These are phyloP conservation scores for Phytopythium ostracodes DNA, from an alignment of 352 stramenopile genomes.

Conservation along the genomic window DNA sequence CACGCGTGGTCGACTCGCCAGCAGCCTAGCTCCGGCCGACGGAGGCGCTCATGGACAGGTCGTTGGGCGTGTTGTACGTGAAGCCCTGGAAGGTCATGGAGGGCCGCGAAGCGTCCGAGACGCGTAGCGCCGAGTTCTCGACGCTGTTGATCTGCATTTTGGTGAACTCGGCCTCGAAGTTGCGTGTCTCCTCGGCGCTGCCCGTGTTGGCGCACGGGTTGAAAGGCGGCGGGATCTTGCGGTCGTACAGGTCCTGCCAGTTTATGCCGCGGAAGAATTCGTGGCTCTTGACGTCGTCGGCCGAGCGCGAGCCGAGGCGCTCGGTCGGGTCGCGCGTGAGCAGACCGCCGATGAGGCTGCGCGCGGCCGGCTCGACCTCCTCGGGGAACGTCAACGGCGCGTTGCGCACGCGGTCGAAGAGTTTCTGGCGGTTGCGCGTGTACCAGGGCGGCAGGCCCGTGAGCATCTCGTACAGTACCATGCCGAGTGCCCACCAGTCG, in stretches of 20 bases:
- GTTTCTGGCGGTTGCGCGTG: conserved; percentile 90
- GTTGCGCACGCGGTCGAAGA: conserved; percentile 89
- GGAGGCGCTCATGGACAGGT: conserved; percentile 72
- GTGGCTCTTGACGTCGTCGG: conserved; percentile 84
- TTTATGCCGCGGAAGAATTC: conserved; percentile 80
- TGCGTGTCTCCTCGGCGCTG: conserved; percentile 77
- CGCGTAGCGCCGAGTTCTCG: conserved; percentile 61
- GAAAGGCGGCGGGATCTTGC: conserved; percentile 81
- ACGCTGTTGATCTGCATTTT: conserved; percentile 89
- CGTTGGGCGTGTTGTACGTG: conserved; percentile 88
- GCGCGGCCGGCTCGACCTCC: conserved; percentile 64
- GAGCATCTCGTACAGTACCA: conserved; percentile 94
- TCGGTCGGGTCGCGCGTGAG: conserved; percentile 79
- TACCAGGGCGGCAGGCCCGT: conserved; percentile 91
- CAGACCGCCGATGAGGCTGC: conserved; percentile 79
- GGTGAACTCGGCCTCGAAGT: conserved; percentile 90
- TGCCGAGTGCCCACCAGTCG: conserved; percentile 92
- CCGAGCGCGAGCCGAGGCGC: conserved; percentile 68
- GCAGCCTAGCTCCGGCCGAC: conserved; percentile 40
- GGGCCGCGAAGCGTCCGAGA: conserved; percentile 72
- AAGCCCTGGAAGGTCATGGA: conserved; percentile 90
- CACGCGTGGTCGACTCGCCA: too few species aligned
- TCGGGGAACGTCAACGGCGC: conserved; percentile 87
- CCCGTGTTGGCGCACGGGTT: conserved; percentile 69
- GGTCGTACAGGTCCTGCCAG: conserved; percentile 81